These are phyloP conservation scores for Nitzschia inconspicua DNA, from an alignment of 108 stramenopile species.

Conservation along the genomic window DNA sequence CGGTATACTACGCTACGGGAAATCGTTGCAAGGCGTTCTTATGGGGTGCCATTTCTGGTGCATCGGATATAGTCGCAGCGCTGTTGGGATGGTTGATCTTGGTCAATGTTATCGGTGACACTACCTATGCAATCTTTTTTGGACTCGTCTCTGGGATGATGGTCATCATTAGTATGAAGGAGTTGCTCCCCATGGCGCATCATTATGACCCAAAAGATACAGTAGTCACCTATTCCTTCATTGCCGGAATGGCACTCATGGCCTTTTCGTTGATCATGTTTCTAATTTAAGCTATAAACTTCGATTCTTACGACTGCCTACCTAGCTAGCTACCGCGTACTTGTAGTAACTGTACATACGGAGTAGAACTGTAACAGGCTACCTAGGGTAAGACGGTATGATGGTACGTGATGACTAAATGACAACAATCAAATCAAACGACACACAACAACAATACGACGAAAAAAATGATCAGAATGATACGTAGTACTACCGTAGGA, in stretches of 20 bases:
- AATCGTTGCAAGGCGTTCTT: constrained; percentile 74
- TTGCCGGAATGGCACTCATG: constrained; percentile 89
- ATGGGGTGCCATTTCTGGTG: constrained; percentile 68
- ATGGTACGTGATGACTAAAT: too few relatives aligned
- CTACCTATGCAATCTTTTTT: constrained; percentile 73
- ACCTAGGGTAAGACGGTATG: too few relatives aligned
- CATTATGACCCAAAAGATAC: constrained; percentile 88
- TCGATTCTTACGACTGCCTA: too few relatives aligned
- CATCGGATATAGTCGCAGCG: constrained; percentile 79
- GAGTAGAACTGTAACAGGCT: too few relatives aligned
- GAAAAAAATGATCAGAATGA: too few relatives aligned
- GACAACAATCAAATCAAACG: too few relatives aligned
- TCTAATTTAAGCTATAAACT: constrained; percentile 14
- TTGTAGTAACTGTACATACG: too few relatives aligned
- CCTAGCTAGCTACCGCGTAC: too few relatives aligned
- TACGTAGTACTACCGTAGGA: too few relatives aligned
- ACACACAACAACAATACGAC: too few relatives aligned
- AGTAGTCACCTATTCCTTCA: constrained; percentile 80
- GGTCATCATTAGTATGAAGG: constrained; percentile 81
- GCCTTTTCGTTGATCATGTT: constrained; percentile 89
- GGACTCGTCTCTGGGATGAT: constrained; percentile 90
- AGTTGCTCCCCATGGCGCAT: constrained; percentile 93
- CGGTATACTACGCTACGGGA: constrained; percentile 91
- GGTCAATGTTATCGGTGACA: constrained; percentile 30
- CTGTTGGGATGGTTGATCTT: constrained; percentile 74